Evolutionary conservation across 257 asterid genomes (phyloP), one percentile per base, ranked within the genome.

Genomic region (Solanum etuberosum): DNA sequence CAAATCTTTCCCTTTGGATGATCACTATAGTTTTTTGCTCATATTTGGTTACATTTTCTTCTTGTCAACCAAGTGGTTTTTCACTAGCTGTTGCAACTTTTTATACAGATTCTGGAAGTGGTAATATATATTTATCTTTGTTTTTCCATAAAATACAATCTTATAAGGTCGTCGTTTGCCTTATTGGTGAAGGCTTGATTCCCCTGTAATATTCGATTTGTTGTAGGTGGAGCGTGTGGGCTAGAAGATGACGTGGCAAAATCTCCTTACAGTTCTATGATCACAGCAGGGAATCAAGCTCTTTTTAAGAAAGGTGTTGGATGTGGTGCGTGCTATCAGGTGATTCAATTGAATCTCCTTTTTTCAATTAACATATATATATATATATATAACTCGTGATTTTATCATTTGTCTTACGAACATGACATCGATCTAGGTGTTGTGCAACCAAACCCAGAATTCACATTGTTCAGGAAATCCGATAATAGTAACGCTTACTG

Each of bases 291-390:
- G 11, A 86, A 86, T 86, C 84, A 73, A 86, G 83, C n/a, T 31
- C 85, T 86, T 31, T 86, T 25, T 46, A 29, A 54, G n/a, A 37
- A 42, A 25, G 74, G 88, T 13, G 13, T 10, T 32, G 84, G 84
- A 14, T 86, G 88, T 54, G 88, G 88, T 31, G 70, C 51, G 43
- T 86, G 88, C 88, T 86, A 72, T 9, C 68, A 86, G 83, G 88
- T 86, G 74, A 23, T 61, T 61, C 29, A 54, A 20, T 54, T 20
- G 25, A 65, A 25, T 65, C 9, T 12, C 27, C 34, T 25, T 23
- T 18, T 23, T 61, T 48, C 21, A 48, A 43, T 43, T 43, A 48
- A 51, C 8, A 13, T 0, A 42, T 2, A 34, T 5, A 35, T 6
- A 35, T 35, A 35, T 1, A 42, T 46, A 43, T 12, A 4, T 46